These are phyloP conservation scores for Botrytis hyacinthi DNA, from an alignment of 2,329 filamentous ascomycete species.

Conservation along the genomic window DNA sequence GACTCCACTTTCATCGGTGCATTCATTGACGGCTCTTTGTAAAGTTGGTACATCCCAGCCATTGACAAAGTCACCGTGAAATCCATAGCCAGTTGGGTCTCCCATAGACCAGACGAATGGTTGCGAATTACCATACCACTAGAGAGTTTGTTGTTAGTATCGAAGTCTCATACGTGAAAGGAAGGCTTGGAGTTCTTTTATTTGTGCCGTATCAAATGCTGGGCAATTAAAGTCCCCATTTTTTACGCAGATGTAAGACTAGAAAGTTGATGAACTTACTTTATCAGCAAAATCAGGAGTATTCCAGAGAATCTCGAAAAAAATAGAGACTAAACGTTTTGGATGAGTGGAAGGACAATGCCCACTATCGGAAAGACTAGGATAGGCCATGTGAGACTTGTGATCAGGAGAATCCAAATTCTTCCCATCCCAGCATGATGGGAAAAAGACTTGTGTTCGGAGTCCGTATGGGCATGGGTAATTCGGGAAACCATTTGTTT, in stretches of 20 bases:
- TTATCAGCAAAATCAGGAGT: slow-evolving; percentile 50
- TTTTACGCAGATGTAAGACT: rapidly evolving
- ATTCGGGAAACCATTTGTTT: slow-evolving; percentile 53
- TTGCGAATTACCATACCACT: slow-evolving; percentile 45
- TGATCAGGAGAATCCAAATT: slow-evolving; percentile 55
- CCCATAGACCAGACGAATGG: slow-evolving; percentile 54
- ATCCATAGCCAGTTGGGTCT: slow-evolving; percentile 52
- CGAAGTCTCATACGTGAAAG: not conserved
- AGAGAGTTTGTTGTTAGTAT: not conserved
- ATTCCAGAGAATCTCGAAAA: slow-evolving; percentile 58
- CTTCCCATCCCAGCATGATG: slow-evolving; percentile 61
- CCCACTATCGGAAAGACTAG: slow-evolving; percentile 47
- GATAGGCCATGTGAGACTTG: slow-evolving; percentile 56
- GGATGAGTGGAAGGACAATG: slow-evolving; percentile 51
- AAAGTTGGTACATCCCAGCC: slow-evolving; percentile 53
- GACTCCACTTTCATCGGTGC: slow-evolving; percentile 45
- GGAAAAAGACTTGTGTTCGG: slow-evolving; percentile 56
- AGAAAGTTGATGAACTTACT: slow-evolving; percentile 14
- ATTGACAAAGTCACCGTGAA: slow-evolving; percentile 59
- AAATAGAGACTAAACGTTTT: slow-evolving; percentile 55
- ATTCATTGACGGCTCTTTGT: slow-evolving; percentile 50
- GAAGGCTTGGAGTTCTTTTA: not conserved
- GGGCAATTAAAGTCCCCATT: not conserved
- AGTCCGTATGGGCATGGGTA: slow-evolving; percentile 53
- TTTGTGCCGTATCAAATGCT: not conserved